Conservation (phyloP, 257 asterid genomes). For the Solanum bulbocastanum region DNA sequence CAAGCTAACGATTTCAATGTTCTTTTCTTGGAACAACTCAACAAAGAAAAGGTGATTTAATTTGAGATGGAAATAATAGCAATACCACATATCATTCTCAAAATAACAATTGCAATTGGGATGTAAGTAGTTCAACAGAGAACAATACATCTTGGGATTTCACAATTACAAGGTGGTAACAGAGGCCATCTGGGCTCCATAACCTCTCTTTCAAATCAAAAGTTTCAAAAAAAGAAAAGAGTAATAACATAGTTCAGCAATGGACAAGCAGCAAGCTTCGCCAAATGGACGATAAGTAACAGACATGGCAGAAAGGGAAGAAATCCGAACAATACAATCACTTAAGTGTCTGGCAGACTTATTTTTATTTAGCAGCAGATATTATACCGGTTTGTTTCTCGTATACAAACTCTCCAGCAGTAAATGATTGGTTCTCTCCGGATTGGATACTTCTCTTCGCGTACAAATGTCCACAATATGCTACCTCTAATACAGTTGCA, state of each 20-base stretch:
- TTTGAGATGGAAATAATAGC: neutral
- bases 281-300: neutral
- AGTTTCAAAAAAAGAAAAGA: neutral
- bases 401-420: conserved; percentile 35
- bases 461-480: conserved; percentile 54
- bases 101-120: neutral
- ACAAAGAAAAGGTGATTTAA: neutral
- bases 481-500: conserved; percentile 40
- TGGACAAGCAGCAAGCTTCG: neutral
- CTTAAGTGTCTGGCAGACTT: neutral
- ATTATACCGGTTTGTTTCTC: conserved; percentile 29
- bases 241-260: neutral
- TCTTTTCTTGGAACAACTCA: neutral
- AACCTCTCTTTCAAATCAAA: neutral
- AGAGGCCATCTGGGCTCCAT: neutral
- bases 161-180: neutral
- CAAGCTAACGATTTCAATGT: neutral
- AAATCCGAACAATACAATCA: neutral
- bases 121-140: neutral
- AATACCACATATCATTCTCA: neutral
- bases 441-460: conserved; percentile 26
- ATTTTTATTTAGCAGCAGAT: neutral
- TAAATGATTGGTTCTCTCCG: conserved; percentile 23
- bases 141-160: neutral
- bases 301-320: neutral